Evolutionary conservation across 768 basidiomycete genomes (phyloP), one percentile per base, ranked within the genome.

Genomic region (Pulveroboletus ravenelii): DNA sequence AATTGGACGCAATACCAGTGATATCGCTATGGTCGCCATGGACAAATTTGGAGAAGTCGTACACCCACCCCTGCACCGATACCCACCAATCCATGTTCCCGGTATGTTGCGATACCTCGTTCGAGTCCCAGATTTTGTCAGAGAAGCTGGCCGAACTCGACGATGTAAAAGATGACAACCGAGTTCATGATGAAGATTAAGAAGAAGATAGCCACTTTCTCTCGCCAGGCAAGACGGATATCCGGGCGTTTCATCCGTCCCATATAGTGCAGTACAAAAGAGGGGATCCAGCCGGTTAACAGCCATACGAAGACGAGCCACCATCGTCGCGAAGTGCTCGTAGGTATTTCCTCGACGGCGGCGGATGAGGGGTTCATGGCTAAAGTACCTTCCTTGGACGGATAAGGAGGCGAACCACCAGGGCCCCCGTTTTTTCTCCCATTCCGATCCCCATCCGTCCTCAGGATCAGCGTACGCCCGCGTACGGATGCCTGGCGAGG

Each of bases 181-280:
- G 62, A 82, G 71, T 94, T 94, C 57, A 87, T 69, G 48, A 88
- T 66, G 58, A 89, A 72, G 61, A 97, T 93, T 58, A 96, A 77
- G 64, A 82, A 74, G 72, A 82, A 93, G 53, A 96, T 93, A 0
- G 93, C 82, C 20, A 94, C 64, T 68, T 96, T 97, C 66, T 97
- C 93, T 51, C 93, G 75, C 93, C 93, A 97, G 0, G 93, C 93
- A 18, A 95, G 76, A 23, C 87, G 86, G 10, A 97, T 72, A 64
- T 97, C 93, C 1, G 91, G 90, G 5, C 93, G 88, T 62, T 94
- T 95, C 93, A 97, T 94, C 17, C 89, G 78, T 1, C 93, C 92
- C 15, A 95, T 31, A 34, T 72, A 70, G 38, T 68, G 73, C 25
- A 94, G 76, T 15, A 83, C 60, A 63, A 90, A 87, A 5, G 74